Base-by-base conservation (phyloP, 192 early-diverging fungal genomes). In the Geranomyces variabilis region DNA sequence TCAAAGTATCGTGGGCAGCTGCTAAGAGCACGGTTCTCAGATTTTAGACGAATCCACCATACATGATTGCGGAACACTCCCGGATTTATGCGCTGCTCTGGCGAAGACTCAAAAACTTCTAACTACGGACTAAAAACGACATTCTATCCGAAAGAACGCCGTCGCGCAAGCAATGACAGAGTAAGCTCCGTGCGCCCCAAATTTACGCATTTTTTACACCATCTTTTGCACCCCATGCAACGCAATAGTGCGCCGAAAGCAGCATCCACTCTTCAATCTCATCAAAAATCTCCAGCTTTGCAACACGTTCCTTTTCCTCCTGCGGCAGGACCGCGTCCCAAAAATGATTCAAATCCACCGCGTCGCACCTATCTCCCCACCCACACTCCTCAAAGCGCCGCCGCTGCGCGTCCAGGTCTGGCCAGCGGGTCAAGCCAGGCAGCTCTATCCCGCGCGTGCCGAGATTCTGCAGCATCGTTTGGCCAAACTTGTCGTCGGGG, bases 251-350 rank as follows among this genome's bases (percentile, higher is more conserved):
- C 4, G 77, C 78, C 1, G 87, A 85, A 33, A 98, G 81, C 19
- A 98, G 69, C 28, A 73, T 77, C 90, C 93, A 98, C 78, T 95
- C 94, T 76, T 98, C 96, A 41, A 94, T 75, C 81, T 98, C 94
- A 76, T 96, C 94, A 70, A 96, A 84, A 15, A 94, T 84, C 74
- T 98, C 94, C 34, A 98, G 75, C 63, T 73, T 70, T 10, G 84
- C 80, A 30, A 98, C 81, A 44, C 94, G 70, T 28, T 65, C 69
- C 70, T 77, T 67, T 73, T 90, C 86, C 49, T 74, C 73, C 65
- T 58, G 9, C 26, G 63, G 8, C 65, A 83, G 0, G 76, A 69
- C 30, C 58, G 44, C n/a, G 57, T 77, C 51, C 81, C 86, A 84
- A 75, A 86, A n/a, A 80, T 73, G 22, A 69, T 80, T 73, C 86